Conservation (phyloP, 306 rosid species). For the Sesbania bispinosa region DNA sequence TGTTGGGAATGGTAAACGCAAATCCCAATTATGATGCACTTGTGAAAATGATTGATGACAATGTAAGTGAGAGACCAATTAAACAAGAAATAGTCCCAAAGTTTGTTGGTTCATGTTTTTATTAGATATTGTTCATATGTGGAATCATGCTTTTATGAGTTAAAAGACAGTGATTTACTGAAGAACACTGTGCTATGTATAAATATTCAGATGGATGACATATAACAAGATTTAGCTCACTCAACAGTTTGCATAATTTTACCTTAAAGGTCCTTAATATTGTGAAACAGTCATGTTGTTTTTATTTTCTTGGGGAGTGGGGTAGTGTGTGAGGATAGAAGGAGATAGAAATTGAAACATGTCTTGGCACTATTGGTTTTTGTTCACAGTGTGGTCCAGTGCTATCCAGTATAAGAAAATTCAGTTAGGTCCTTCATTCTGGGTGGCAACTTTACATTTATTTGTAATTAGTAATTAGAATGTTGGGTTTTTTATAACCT, state of each 20-base stretch:
- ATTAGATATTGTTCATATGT: not conserved
- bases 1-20: slow-evolving; percentile 65
- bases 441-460: not conserved
- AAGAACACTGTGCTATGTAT: not conserved
- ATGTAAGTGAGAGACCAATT: slow-evolving; percentile 45
- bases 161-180: not conserved
- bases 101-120: slow-evolving; percentile 10
- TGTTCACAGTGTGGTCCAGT: no score
- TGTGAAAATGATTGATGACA: slow-evolving; percentile 57
- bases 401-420: not conserved
- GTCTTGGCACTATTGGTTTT: not conserved
- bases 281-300: no score
- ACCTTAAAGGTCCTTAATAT: not conserved
- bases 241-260: not conserved
- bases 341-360: not conserved
- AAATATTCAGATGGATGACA: slow-evolving; percentile 7
- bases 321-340: no score
- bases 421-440: slow-evolving; percentile 12
- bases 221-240: no score
- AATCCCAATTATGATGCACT: slow-evolving; percentile 75
- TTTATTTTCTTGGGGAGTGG: no score
- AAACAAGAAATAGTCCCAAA: not conserved
- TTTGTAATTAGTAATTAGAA: slow-evolving; percentile 12
- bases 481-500: not conserved
- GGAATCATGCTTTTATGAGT: slow-evolving; percentile 17